Evolutionary conservation across 2,329 filamentous ascomycete species (phyloP), one percentile per base, ranked within the genome.

Genomic region (Stemphylium beticola): DNA sequence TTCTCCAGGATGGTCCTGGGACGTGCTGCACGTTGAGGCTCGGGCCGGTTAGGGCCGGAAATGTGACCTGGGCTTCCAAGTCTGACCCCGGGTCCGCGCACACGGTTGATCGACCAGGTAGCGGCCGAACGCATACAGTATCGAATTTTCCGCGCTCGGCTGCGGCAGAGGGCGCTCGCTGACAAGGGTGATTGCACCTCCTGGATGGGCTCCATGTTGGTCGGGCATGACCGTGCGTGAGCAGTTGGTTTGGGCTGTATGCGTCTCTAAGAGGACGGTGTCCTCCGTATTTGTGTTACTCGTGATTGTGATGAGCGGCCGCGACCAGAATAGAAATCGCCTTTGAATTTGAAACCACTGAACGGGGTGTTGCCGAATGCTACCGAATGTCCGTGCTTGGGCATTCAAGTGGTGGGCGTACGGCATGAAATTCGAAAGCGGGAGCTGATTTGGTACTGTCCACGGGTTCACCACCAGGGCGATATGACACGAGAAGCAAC

Each of bases 401-500:
- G 57, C 57, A 59, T 60, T 68, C 54, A 61, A 66, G 61, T 56
- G 63, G 61, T 56, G 64, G 67, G 67, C 55, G 62, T 62, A 72
- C 66, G 49, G 61, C 68, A 67, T 65, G 49, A 56, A 57, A 46
- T 58, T 66, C 58, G 64, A 71, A 58, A 63, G 58, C 60, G 61
- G 60, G 45, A 67, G 63, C 66, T 69, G 61, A 66, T 52, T 50
- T 61, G 57, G 63, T 49, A 49, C 56, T 48, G 55, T 57, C 55
- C 56, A 55, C 40, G 57, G 57, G 60, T 53, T 65, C 60, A 68
- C 62, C 55, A 64, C 62, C 58, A 65, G 64, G 62, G 65, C 61
- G 59, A 67, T 60, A 69, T 69, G 66, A 68, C 59, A 67, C 62
- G 66, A 69, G 65, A 62, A 61, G 61, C 61, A 69, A 64, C 59